phyloP scores from a whole-genome alignment of 257 asterid genomes.

The Lycium ferocissimum region DNA sequence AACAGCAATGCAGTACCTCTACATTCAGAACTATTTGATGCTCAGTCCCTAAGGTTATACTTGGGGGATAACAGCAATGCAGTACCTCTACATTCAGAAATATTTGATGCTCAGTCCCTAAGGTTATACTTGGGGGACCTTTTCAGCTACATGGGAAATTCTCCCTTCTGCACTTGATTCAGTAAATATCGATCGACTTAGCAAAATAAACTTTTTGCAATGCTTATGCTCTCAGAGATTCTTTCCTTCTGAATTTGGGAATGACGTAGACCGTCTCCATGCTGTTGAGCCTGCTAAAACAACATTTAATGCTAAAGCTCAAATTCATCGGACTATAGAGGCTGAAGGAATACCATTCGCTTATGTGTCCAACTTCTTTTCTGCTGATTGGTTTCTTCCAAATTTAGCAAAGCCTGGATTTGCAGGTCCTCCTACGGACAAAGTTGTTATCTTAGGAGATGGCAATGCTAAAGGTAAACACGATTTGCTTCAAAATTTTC shows the following conservation, averaged over 20 bases:
- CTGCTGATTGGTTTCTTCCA: slow-evolving; percentile 62
- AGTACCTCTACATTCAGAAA: background rate
- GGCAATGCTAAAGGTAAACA: slow-evolving; percentile 69
- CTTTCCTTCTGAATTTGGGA: slow-evolving; percentile 78
- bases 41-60: background rate
- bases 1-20: background rate
- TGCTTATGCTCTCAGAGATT: slow-evolving; percentile 53
- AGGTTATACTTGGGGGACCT: background rate
- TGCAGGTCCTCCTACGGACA: slow-evolving; percentile 49
- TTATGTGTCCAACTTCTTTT: slow-evolving; percentile 48
- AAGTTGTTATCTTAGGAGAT: slow-evolving; percentile 61
- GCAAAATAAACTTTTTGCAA: background rate
- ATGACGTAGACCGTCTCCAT: slow-evolving; percentile 61
- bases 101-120: background rate
- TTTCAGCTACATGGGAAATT: background rate
- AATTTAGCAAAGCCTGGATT: slow-evolving; percentile 53
- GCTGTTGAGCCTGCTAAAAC: slow-evolving; percentile 68
- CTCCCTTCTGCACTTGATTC: background rate
- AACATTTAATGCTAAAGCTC: slow-evolving; percentile 43
- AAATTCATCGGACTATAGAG: slow-evolving; percentile 57
- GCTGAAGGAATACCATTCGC: slow-evolving; percentile 69
- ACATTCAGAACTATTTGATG: background rate
- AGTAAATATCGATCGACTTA: background rate
- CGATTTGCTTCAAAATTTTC: background rate
- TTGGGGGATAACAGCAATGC: background rate